Evolutionary conservation across 441 rosid species (phyloP).

Genomic region (Populus hybrid): DNA sequence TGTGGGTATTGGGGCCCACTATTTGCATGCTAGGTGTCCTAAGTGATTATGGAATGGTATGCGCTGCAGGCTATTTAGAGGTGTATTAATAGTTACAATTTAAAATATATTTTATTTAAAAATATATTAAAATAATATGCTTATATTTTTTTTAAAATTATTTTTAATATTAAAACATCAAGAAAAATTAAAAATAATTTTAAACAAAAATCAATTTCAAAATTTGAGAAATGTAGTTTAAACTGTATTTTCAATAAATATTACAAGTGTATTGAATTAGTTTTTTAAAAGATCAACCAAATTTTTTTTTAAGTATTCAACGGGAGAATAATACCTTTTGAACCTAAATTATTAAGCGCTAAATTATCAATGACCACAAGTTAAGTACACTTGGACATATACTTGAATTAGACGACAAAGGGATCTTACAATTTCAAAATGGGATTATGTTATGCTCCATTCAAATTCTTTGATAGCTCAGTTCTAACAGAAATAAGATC

Average conservation of each 20-base stretch:
- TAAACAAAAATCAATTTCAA: too few relatives aligned
- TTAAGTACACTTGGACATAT: background rate
- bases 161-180: too few relatives aligned
- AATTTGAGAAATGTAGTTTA: too few relatives aligned
- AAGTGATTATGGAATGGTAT: too few relatives aligned
- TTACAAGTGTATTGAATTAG: too few relatives aligned
- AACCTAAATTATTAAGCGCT: background rate
- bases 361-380: slow-evolving; percentile 1
- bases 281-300: background rate
- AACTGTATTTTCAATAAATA: too few relatives aligned
- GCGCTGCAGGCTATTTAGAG: too few relatives aligned
- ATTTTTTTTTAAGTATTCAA: background rate
- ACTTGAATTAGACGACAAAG: slow-evolving; percentile 2
- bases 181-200: too few relatives aligned
- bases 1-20: background rate
- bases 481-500: slow-evolving; percentile 20
- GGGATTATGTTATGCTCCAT: slow-evolving; percentile 1
- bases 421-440: background rate
- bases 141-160: too few relatives aligned
- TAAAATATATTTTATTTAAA: too few relatives aligned
- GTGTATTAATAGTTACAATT: too few relatives aligned
- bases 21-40: background rate
- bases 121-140: too few relatives aligned
- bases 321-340: slow-evolving; percentile 3
- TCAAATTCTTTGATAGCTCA: slow-evolving; percentile 18